phyloP scores from a whole-genome alignment of 306 rosid species.

The Medicago ruthenica region DNA sequence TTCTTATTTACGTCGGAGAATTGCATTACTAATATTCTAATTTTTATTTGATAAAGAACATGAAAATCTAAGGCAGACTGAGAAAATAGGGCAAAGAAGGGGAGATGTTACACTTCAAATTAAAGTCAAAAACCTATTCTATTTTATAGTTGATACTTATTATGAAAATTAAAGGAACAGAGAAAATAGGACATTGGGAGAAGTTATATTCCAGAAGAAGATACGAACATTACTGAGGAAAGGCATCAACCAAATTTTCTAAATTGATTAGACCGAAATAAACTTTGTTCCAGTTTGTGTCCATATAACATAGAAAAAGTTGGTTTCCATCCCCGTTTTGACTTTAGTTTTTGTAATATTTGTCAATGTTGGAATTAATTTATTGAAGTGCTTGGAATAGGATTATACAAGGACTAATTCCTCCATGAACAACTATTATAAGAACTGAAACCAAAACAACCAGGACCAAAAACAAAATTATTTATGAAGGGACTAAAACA shows the following conservation, averaged over 20 bases:
- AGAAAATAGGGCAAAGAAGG: conserved; percentile 5
- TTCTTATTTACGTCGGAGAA: neutral
- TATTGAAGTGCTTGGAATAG: neutral
- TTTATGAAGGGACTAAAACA: neutral
- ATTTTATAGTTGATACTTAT: neutral
- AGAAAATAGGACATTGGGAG: neutral
- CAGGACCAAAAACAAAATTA: neutral
- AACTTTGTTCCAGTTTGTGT: too few species aligned
- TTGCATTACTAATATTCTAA: neutral
- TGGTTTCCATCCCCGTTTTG: too few species aligned
- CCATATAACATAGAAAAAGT: too few species aligned
- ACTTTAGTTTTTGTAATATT: too few species aligned
- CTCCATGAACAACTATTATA: neutral
- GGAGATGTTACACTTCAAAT: conserved; percentile 10
- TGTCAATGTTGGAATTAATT: neutral
- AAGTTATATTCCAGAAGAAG: neutral
- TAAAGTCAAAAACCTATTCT: neutral
- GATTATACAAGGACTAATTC: neutral
- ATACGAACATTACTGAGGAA: neutral
- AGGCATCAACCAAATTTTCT: neutral
- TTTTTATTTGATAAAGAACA: conserved; percentile 5
- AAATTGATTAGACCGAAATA: conserved; percentile 9
- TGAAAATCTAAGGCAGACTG: neutral
- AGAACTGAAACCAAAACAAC: neutral
- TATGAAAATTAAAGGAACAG: neutral